Evolutionary conservation across 2,329 filamentous ascomycete genomes (phyloP).

Genomic region (Aspergillus hortae): DNA sequence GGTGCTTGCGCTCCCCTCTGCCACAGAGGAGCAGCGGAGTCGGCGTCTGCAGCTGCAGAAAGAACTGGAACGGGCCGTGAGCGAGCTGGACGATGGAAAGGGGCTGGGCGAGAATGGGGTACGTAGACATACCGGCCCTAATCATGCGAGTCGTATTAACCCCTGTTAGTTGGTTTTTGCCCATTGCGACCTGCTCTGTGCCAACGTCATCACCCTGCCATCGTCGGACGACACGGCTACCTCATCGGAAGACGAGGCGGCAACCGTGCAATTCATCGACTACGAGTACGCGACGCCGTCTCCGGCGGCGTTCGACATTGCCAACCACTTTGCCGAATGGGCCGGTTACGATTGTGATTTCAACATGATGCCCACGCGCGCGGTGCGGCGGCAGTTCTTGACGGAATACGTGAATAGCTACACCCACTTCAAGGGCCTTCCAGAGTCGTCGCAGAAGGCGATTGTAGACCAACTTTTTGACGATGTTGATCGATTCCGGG

Average conservation of each 20-base stretch:
- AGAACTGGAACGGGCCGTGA: slow-evolving; percentile 69
- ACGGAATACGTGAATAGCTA: slow-evolving; percentile 78
- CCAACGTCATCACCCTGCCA: slow-evolving; percentile 85
- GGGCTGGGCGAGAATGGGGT: slow-evolving; percentile 74
- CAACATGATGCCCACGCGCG: slow-evolving; percentile 71
- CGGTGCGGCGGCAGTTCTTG: slow-evolving; percentile 76
- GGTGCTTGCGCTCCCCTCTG: slow-evolving; percentile 77
- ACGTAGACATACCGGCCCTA: slow-evolving; percentile 26
- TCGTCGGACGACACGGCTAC: slow-evolving; percentile 26
- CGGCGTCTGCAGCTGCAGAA: slow-evolving; percentile 67
- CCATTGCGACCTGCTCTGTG: slow-evolving; percentile 92
- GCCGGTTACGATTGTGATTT: slow-evolving; percentile 95
- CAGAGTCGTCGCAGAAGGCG: slow-evolving; percentile 48
- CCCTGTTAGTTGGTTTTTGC: slow-evolving; percentile 72
- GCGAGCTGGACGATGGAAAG: slow-evolving; percentile 69
- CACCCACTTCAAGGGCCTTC: slow-evolving; percentile 47
- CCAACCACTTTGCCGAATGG: slow-evolving; percentile 99
- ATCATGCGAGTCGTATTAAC: slow-evolving; percentile 1
- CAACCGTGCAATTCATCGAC: slow-evolving; percentile 82
- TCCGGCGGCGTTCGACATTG: slow-evolving; percentile 90
- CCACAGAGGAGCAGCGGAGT: slow-evolving; percentile 64
- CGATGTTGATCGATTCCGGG: slow-evolving; percentile 84
- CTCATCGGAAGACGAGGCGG: slow-evolving; percentile 31
- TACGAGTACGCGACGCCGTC: slow-evolving; percentile 97
- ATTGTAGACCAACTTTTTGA: slow-evolving; percentile 67